Conservation (phyloP, 2,329 filamentous ascomycete species). For the Scorias spongiosa region DNA sequence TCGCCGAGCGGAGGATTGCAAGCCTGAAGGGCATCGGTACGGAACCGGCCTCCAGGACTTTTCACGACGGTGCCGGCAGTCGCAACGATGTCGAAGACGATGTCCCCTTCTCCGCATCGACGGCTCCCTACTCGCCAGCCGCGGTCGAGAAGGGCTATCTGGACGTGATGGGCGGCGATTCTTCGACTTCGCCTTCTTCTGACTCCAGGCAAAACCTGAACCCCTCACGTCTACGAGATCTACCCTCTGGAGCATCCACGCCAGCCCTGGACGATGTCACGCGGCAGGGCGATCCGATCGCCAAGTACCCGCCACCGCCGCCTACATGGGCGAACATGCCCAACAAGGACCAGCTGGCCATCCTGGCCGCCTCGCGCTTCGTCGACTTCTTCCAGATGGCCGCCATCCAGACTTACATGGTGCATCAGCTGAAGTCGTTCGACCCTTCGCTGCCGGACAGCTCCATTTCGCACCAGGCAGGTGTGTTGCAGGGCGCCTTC, state of each 20-base stretch:
- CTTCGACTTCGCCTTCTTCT: too few relatives aligned
- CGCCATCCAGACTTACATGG: constrained; percentile 29
- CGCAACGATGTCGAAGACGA: background rate
- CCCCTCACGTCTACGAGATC: background rate
- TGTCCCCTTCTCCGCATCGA: background rate
- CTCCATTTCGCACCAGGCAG: constrained; percentile 28
- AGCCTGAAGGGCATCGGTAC: background rate
- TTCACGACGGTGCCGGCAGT: background rate
- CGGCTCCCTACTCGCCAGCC: constrained; percentile 2
- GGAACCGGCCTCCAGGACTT: too few relatives aligned
- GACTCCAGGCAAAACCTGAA: too few relatives aligned
- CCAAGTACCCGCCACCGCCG: constrained; percentile 8
- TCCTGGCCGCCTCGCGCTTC: constrained; percentile 25
- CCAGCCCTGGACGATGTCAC: constrained; percentile 4
- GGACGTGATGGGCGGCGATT: background rate
- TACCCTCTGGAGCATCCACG: constrained; percentile 8
- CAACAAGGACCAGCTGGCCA: constrained; percentile 25
- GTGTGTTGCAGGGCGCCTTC: constrained; percentile 26
- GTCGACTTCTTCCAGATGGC: constrained; percentile 32
- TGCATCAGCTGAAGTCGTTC: constrained; percentile 28
- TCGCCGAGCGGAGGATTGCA: constrained; percentile 1
- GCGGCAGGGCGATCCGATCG: constrained; percentile 5
- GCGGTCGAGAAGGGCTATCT: constrained; percentile 9
- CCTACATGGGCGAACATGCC: constrained; percentile 27
- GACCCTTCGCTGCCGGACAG: constrained; percentile 30